Percentiles rank a stretch among this genome's conserved stretches.
Conservation (phyloP, 2,329 filamentous ascomycete genomes). For the Calycina herbarum region DNA sequence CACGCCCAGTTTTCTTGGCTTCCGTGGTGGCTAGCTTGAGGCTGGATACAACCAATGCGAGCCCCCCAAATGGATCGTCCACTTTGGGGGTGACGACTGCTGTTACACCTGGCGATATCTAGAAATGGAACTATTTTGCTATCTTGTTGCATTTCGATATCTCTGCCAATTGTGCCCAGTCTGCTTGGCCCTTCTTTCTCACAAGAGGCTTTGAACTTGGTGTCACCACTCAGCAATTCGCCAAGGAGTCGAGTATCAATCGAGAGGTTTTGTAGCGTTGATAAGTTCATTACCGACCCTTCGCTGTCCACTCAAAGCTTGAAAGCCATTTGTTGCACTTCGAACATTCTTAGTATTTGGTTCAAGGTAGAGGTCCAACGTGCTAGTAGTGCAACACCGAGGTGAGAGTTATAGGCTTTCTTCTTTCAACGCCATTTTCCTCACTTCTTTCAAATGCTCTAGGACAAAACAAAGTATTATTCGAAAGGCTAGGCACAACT, state of each 20-base stretch:
- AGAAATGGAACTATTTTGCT: not conserved
- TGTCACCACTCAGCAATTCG: not conserved
- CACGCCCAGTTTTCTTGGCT: not conserved
- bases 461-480: no score
- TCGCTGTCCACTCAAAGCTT: not conserved
- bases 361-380: not conserved
- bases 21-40: not conserved
- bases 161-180: not conserved
- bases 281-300: not conserved
- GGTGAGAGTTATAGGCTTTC: no score
- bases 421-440: no score
- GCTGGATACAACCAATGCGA: not conserved
- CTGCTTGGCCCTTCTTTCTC: not conserved
- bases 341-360: not conserved
- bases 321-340: not conserved
- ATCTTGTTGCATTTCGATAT: not conserved
- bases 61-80: not conserved
- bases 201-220: not conserved
- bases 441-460: no score
- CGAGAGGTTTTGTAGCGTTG: not conserved
- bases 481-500: no score
- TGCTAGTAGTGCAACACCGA: no score
- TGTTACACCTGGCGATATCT: not conserved
- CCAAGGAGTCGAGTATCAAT: not conserved
- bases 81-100: not conserved